phyloP scores from a whole-genome alignment of 2,329 filamentous ascomycete genomes.

The Hansfordia pulvinata region DNA sequence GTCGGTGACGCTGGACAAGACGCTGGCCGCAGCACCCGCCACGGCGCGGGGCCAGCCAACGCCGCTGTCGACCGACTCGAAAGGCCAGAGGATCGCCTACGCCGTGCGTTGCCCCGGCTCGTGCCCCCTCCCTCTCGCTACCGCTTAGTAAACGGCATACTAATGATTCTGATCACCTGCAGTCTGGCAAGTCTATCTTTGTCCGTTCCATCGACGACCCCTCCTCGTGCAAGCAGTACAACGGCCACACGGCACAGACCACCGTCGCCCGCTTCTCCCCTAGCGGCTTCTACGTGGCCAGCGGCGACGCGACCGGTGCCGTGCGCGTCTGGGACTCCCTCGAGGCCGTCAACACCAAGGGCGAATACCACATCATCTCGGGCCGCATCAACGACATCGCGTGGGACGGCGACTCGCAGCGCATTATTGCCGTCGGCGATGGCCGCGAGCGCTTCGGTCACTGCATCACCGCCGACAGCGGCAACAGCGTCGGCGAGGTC shows the following conservation, averaged over 20 bases:
- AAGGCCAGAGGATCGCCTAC: slow-evolving; percentile 86
- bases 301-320: slow-evolving; percentile 71
- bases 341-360: slow-evolving; percentile 73
- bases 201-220: slow-evolving; percentile 89
- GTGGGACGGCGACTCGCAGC: slow-evolving; percentile 94
- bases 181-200: slow-evolving; percentile 96
- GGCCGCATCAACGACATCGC: slow-evolving; percentile 93
- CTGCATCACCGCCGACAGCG: slow-evolving; percentile 89
- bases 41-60: slow-evolving; percentile 81
- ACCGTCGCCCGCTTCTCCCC: slow-evolving; percentile 91
- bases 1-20: slow-evolving; percentile 48
- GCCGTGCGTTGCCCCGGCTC: no score
- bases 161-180: slow-evolving; percentile 1
- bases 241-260: slow-evolving; percentile 74
- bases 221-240: slow-evolving; percentile 76
- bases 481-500: slow-evolving; percentile 91
- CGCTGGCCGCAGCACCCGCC: slow-evolving; percentile 73
- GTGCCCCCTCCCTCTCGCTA: slow-evolving; percentile 9
- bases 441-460: slow-evolving; percentile 88
- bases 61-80: slow-evolving; percentile 73
- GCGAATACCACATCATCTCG: slow-evolving; percentile 88
- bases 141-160: not conserved
- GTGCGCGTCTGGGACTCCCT: slow-evolving; percentile 91
- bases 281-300: slow-evolving; percentile 88
- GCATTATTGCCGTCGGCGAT: slow-evolving; percentile 90